Percentiles rank a stretch among this genome's conserved stretches.
These are phyloP conservation scores for Parasitella parasitica DNA, from an alignment of 371 early-diverging fungal species.

Conservation along the genomic window DNA sequence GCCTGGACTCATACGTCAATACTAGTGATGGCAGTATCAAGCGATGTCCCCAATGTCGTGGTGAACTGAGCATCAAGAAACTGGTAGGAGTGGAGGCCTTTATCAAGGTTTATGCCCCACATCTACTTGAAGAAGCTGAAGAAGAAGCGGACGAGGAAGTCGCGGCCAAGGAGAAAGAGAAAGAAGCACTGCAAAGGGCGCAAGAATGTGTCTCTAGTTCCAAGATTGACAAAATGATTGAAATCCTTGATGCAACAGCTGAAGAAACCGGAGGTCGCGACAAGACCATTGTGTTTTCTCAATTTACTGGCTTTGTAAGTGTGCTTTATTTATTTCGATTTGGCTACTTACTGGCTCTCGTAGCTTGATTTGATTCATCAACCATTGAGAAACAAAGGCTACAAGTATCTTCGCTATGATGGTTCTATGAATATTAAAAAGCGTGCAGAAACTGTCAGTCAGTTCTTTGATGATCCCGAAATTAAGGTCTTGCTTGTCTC, in stretches of 20 bases:
- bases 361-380: conserved; percentile 66
- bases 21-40: conserved; percentile 16
- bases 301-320: conserved; percentile 65
- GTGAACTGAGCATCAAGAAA: conserved; percentile 10
- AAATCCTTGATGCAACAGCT: conserved; percentile 37
- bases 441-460: conserved; percentile 41
- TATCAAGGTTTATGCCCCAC: conserved; percentile 30
- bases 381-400: conserved; percentile 51
- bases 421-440: conserved; percentile 45
- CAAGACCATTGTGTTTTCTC: conserved; percentile 84
- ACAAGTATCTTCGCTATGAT: conserved; percentile 40
- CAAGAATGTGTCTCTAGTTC: conserved; percentile 31
- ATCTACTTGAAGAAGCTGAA: conserved; percentile 12
- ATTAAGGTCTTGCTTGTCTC: conserved; percentile 64
- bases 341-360: background rate
- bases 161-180: conserved; percentile 1
- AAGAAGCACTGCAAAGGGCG: background rate
- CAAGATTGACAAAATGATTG: conserved; percentile 56
- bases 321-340: too few relatives aligned
- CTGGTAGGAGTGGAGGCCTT: conserved; percentile 30
- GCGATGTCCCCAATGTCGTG: conserved; percentile 47
- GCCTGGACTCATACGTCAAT: conserved; percentile 34
- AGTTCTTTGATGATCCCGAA: conserved; percentile 51
- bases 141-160: background rate
- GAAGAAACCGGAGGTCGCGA: conserved; percentile 30